Percentiles rank a stretch among this genome's conserved stretches.
phyloP scores from a whole-genome alignment of 2,329 filamentous ascomycete species.

The Stachybotrys echinatus region DNA sequence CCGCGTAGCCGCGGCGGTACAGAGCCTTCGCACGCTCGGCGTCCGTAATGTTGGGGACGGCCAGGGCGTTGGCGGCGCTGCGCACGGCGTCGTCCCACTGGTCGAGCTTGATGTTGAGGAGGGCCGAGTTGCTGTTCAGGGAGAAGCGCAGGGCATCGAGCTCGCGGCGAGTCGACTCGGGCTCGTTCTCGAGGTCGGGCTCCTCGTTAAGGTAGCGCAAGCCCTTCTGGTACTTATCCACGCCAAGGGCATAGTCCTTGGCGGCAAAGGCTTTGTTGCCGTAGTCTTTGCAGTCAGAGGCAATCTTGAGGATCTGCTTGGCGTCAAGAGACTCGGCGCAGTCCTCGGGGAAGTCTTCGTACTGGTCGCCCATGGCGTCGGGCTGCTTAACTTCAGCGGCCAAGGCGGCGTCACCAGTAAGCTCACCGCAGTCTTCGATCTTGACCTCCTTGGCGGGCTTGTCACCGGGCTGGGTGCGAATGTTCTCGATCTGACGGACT shows the following conservation, averaged over 20 bases:
- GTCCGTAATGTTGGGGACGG: conserved; percentile 59
- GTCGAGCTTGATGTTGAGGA: conserved; percentile 77
- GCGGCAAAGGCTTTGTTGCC: conserved; percentile 91
- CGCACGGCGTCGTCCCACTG: conserved; percentile 65
- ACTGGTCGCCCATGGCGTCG: conserved; percentile 81
- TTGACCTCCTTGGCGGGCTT: conserved; percentile 69
- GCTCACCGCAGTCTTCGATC: conserved; percentile 81
- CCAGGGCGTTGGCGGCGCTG: conserved; percentile 68
- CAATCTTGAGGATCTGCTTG: conserved; percentile 69
- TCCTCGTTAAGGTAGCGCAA: conserved; percentile 86
- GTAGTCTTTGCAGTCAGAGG: conserved; percentile 79
- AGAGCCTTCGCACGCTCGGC: conserved; percentile 84
- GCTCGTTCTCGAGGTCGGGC: conserved; percentile 67
- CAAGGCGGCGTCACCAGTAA: conserved; percentile 65
- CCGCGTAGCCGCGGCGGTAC: conserved; percentile 76
- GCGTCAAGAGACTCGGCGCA: conserved; percentile 59
- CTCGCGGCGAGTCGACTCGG: conserved; percentile 59
- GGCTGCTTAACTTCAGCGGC: conserved; percentile 62
- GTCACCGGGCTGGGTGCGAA: conserved; percentile 67
- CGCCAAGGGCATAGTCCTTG: conserved; percentile 61
- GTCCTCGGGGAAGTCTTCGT: conserved; percentile 96
- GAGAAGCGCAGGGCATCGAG: conserved; percentile 74
- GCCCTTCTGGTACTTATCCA: conserved; percentile 94
- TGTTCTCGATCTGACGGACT: conserved; percentile 84
- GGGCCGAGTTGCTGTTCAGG: conserved; percentile 82